Evolutionary conservation across 169 alveolate species (phyloP), one percentile per base, ranked within the genome.

Genomic region (Plasmodium vivax): DNA sequence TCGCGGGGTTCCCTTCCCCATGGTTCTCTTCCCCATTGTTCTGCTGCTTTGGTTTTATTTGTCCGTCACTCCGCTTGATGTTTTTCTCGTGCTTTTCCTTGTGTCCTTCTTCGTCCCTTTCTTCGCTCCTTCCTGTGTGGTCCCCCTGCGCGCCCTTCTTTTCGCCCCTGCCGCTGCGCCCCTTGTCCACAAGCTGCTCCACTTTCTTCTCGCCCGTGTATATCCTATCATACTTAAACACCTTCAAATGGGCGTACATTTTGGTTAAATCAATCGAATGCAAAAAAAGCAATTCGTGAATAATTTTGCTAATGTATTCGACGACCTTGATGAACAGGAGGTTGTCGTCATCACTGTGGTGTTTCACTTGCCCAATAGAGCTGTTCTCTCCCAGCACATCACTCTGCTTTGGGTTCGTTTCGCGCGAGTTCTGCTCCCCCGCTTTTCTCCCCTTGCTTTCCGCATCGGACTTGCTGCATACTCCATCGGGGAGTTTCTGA

Each of bases 301-400:
- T 58, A 80, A 90, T 90, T 80, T 90, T 90, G 74, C 94, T 90
- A n/a, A 90, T 90, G 14, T 81, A 90, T 90, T 90, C 94, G 51
- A 90, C 91, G 72, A 90, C 72, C 30, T 43, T 90, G 47, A 81
- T 90, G 83, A 90, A 90, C 30, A 90, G 9, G 47, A 58, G 36
- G 38, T 80, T 47, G 73, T 68, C 47, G 8, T 58, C 56, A 54
- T 80, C 94, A 32, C n/a, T 90, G 51, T 41, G 54, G 36, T 47
- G n/a, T 58, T 41, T 23, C 45, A 6, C 51, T 32, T 79, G 81
- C 6, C 34, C 8, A 36, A 34, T 71, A 58, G 73, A 19, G 34
- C 12, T 27, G 47, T 82, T 47, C 47, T 1, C 45, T 51, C 51
- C 34, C 58, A 19, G 41, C 4, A 23, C 47, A 19, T 36, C 58